Base-by-base conservation (phyloP, 2,329 filamentous ascomycete species). In the Aureobasidium sp. region DNA sequence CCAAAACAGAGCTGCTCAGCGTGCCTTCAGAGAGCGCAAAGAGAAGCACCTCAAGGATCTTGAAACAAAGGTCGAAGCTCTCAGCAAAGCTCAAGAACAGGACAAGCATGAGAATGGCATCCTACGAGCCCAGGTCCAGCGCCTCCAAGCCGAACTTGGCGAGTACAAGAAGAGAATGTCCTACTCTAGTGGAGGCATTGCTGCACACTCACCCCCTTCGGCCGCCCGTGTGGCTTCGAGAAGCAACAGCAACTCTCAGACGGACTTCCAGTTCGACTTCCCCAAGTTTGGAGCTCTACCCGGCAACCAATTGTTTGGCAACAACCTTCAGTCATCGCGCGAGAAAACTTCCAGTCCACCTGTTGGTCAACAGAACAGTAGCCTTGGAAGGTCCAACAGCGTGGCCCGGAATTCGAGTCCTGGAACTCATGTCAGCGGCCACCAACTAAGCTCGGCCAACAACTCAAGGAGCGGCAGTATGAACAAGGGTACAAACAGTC, bases 1-100 rank as follows among this genome's bases (percentile, higher is more conserved):
- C 8, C 90, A 96, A 66, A 96, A 96, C 61, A 82, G 90, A 60
- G 90, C 90, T 10, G 90, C 90, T 4, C 90, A 96, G 70, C 82
- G 90, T 55, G 90, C 90, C 6, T 96, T 96, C 78, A 83, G 90
- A 52, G 90, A 96, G 69, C 86, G 90, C 58, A 96, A 96, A 71
- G 90, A 96, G 70, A 91, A 87, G 73, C 90, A 94, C 63, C 69
- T 94, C 42, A 89, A 89, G 67, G 86, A 90, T 60, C 78, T 94
- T 2, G 90, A 95, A 71, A 85, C 75, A 27, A 83, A 82, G 60
- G 80, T 84, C 3, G 71, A 75, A 4, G 78, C 80, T 57, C 70
- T 84, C 3, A 86, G 95, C 66, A 93, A 95, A 71, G 81, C 82
- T 0, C 95, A 90, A 0, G 83, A 94, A 64, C 79, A 82, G 30